Percentiles rank a stretch among this genome's conserved stretches.
phyloP scores from a whole-genome alignment of 148 eudicot species.

The Pouteria glomerata region DNA sequence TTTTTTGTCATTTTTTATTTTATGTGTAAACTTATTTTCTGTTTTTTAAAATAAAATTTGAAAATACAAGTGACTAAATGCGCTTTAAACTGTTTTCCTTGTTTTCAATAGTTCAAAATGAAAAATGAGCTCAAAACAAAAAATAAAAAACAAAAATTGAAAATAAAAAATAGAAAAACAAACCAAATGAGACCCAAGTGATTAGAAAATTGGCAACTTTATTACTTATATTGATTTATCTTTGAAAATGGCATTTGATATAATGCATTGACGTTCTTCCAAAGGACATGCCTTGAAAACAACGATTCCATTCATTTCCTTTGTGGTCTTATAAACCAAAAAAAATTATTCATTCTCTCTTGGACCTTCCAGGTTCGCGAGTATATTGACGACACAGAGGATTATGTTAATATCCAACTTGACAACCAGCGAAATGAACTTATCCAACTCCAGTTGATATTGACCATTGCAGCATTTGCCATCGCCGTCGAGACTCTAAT shows the following conservation, averaged over 20 bases:
- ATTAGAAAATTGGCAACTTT: too few species aligned
- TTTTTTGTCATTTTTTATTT: too few species aligned
- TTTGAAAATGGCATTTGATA: neutral
- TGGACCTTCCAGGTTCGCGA: constrained; percentile 66
- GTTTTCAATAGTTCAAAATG: too few species aligned
- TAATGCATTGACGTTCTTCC: neutral
- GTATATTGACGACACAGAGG: constrained; percentile 96
- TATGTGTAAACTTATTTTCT: too few species aligned
- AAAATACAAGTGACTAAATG: too few species aligned
- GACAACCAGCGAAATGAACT: constrained; percentile 96
- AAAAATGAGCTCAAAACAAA: too few species aligned
- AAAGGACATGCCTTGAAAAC: neutral
- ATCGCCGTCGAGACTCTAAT: constrained; percentile 53
- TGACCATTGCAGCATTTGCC: constrained; percentile 79
- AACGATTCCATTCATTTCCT: neutral
- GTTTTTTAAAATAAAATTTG: too few species aligned
- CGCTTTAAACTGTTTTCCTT: too few species aligned
- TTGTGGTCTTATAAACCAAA: neutral
- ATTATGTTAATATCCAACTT: constrained; percentile 91
- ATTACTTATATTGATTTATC: too few species aligned
- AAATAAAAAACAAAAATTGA: too few species aligned
- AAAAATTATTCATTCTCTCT: neutral
- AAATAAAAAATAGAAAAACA: too few species aligned
- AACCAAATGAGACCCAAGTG: too few species aligned
- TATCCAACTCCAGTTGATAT: constrained; percentile 75